These are phyloP conservation scores for Cladosporium sp. DNA, from an alignment of 2,329 filamentous ascomycete species.

Conservation along the genomic window DNA sequence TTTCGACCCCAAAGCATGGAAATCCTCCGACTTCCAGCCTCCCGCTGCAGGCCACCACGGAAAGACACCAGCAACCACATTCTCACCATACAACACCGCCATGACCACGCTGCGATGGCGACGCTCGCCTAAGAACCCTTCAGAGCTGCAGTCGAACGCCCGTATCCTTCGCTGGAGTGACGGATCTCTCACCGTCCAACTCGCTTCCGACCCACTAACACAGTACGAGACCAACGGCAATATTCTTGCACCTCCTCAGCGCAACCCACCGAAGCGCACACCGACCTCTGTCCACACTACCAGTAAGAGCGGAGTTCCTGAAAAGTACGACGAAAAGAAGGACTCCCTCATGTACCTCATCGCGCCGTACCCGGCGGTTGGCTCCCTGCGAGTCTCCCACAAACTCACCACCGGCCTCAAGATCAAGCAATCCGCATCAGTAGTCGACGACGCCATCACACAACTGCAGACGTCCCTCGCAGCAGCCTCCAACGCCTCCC, in stretches of 20 bases:
- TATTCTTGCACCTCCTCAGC: constrained; percentile 63
- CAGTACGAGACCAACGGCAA: constrained; percentile 77
- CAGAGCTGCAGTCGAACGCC: constrained; percentile 72
- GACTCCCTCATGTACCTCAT: constrained; percentile 78
- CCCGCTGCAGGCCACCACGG: constrained; percentile 60
- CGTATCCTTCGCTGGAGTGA: constrained; percentile 77
- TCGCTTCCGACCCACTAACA: constrained; percentile 66
- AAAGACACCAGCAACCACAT: constrained; percentile 49
- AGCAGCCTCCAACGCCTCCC: constrained; percentile 60
- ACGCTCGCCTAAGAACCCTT: constrained; percentile 64
- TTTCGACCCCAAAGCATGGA: constrained; percentile 68
- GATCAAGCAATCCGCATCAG: constrained; percentile 66
- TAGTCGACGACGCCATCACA: constrained; percentile 71
- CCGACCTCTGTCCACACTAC: constrained; percentile 42
- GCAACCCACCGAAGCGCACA: constrained; percentile 52
- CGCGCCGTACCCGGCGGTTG: constrained; percentile 68
- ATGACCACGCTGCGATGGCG: constrained; percentile 70
- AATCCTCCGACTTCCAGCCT: constrained; percentile 66
- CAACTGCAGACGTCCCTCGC: constrained; percentile 69
- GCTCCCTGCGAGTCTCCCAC: constrained; percentile 70
- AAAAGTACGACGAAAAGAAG: constrained; percentile 65
- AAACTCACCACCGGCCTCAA: constrained; percentile 74
- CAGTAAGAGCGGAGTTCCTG: constrained; percentile 38
- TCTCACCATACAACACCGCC: constrained; percentile 64
- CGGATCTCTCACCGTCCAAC: constrained; percentile 72